Base-by-base conservation (phyloP, 352 stramenopile species). In the Pythium aphanidermatum region DNA sequence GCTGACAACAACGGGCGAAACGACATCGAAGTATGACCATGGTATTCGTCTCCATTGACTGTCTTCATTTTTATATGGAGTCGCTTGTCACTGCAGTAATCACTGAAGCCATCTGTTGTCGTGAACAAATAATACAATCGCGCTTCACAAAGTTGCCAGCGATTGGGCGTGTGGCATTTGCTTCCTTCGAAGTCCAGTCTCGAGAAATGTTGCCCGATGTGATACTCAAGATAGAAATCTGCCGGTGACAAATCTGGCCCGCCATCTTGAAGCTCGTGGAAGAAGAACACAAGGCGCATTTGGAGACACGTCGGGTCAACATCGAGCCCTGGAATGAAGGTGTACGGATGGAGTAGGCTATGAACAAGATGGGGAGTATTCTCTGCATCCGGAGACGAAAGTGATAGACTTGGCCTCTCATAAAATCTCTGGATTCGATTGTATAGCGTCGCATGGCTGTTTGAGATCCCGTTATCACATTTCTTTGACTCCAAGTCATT, bases 241-340 rank as follows among this genome's bases (percentile, higher is more conserved):
- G 71, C 76, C 1, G 77, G 68, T 5, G 57, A 53, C 26, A 86
- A 51, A 1, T 73, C 38, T 0, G 68, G 69, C 0, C 76, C 73
- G 25, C 62, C 77, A 38, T 92, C 80, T 39, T 92, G 80, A 2
- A 92, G 51, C 42, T 92, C 80, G 37, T 92, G 77, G 42, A 92
- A 92, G 58, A 92, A 86, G 35, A 92, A 79, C 23, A 80, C 64
- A 12, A 92, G 37, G 1, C 77, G 73, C 26, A 92, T 51, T 28
- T 90, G 73, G 0, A 71, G 53, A 27, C 64, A 73, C 10, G 68
- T 90, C n/a, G 77, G 80, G n/a, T 92, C 80, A 6, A 92, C 60
- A 16, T 86, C 75, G 8, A 42, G 33, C 12, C 71, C 77, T 19
- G 44, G 46, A 7, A 70, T 17, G 0, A 40, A 17, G 1, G 50